Base-by-base conservation (phyloP, 2,329 filamentous ascomycete species). In the Chaetomium sp. region DNA sequence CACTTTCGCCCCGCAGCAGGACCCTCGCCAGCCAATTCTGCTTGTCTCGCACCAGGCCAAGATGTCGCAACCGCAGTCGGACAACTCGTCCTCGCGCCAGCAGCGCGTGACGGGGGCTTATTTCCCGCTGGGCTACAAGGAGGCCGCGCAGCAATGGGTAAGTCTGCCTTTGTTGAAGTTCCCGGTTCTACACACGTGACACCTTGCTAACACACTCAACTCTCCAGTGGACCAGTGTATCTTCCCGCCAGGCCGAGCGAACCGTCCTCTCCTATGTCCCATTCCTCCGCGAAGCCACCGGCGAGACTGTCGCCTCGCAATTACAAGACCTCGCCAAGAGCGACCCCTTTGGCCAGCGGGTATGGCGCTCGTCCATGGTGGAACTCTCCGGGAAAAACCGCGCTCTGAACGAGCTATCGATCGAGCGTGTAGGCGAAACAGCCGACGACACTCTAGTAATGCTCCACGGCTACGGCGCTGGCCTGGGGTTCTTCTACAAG, bases 401-500 rank as follows among this genome's bases (percentile, higher is more conserved):
- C 49, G 88, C 86, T 2, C 71, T 99, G 59, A 97, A 99, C 68
- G 94, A 99, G 68, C 94, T 96, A 70, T 91, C 88, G 1, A 83
- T 99, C 2, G 89, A 96, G 73, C 80, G 91, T 49, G 74, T 90
- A 1, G 89, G 85, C 38, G 91, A 96, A 68, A 72, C 85, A 4
- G 81, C 84, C 0, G 86, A 95, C 47, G 86, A 97, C 67, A 94
- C 89, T 44, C 77, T 99, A 12, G 92, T 99, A 45, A 95, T 99
- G 83, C 76, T 99, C 4, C 94, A 99, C 69, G 94, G 94, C 59
- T 99, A 99, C 70, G 94, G 94, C 47, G 94, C 94, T 2, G 94
- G 94, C 0, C 79, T 99, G 0, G 94, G 92, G 27, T 97, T 99
- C 73, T 99, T 95, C 78, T 99, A 96, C 78, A 92, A 94, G 74